Conservation (phyloP, 139 green algal species). For the Micromonas commoda region DNA sequence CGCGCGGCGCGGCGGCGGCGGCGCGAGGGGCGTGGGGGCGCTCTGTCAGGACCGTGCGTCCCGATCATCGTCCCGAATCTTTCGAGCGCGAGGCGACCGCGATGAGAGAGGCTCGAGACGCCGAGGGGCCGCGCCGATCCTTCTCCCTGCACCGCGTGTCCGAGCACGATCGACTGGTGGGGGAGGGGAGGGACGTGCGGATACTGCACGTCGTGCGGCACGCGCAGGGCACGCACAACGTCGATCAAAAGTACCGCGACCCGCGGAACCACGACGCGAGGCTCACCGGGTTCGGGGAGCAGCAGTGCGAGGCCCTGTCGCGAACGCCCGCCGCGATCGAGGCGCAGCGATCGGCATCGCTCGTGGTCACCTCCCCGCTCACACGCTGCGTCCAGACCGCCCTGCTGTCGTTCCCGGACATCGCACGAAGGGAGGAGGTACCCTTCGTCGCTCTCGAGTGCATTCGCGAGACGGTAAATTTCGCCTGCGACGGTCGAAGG, state of each 20-base stretch:
- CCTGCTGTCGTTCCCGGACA: neutral
- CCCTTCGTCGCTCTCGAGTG: conserved; percentile 1
- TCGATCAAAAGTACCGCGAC: neutral
- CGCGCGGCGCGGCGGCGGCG: too few relatives aligned
- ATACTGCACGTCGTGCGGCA: neutral
- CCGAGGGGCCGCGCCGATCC: too few relatives aligned
- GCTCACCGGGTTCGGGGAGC: neutral
- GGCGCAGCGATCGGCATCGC: neutral
- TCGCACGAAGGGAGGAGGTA: neutral
- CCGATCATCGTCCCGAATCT: too few relatives aligned
- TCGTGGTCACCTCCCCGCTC: neutral
- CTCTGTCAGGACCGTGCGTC: too few relatives aligned
- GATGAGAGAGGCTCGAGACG: too few relatives aligned
- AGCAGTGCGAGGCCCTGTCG: neutral
- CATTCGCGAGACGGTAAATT: conserved; percentile 16
- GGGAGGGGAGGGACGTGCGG: too few relatives aligned
- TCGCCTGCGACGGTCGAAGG: conserved; percentile 4
- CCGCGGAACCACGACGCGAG: conserved; percentile 1
- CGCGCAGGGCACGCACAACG: conserved; percentile 25
- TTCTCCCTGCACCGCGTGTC: too few relatives aligned
- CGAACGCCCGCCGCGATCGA: neutral
- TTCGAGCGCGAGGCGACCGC: too few relatives aligned
- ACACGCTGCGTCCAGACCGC: conserved; percentile 16
- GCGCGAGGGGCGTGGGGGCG: too few relatives aligned
- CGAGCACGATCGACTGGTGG: too few relatives aligned